These are phyloP conservation scores for Pseudogymnoascus sp. DNA, from an alignment of 2,329 filamentous ascomycete genomes.

Conservation along the genomic window DNA sequence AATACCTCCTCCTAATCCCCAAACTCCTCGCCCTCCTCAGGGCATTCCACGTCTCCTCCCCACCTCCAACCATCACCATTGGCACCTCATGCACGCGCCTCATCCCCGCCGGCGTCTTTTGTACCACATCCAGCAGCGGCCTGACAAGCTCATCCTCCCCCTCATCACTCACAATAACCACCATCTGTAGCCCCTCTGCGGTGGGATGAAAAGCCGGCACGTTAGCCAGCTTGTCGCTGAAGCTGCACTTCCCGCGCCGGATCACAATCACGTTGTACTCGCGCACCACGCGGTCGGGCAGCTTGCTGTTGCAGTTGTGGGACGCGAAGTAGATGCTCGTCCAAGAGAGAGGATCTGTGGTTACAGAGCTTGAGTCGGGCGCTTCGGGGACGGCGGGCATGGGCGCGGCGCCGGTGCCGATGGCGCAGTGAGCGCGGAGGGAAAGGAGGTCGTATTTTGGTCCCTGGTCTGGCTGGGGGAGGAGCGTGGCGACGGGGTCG, in stretches of 20 bases:
- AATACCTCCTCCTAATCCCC: slow-evolving; percentile 70
- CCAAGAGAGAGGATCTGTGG: slow-evolving; percentile 52
- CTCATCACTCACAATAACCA: slow-evolving; percentile 65
- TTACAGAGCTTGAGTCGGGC: slow-evolving; percentile 26
- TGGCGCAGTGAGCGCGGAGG: slow-evolving; percentile 42
- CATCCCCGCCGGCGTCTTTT: slow-evolving; percentile 38
- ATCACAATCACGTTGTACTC: slow-evolving; percentile 72
- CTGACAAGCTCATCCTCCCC: slow-evolving; percentile 32
- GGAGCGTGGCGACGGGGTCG: slow-evolving; percentile 34
- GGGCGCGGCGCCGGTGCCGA: slow-evolving; percentile 56
- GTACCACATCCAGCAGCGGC: slow-evolving; percentile 68
- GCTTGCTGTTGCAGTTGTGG: slow-evolving; percentile 50
- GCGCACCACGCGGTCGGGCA: slow-evolving; percentile 44
- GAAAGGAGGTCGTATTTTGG: slow-evolving; percentile 25
- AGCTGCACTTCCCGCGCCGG: slow-evolving; percentile 74
- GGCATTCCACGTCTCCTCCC: slow-evolving; percentile 55
- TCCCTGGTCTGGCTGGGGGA: slow-evolving; percentile 29
- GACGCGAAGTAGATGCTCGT: slow-evolving; percentile 62
- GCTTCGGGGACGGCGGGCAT: slow-evolving; percentile 51
- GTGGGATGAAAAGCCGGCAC: slow-evolving; percentile 70
- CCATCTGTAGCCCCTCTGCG: slow-evolving; percentile 61
- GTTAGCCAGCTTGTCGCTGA: slow-evolving; percentile 72
- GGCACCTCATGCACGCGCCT: slow-evolving; percentile 55
- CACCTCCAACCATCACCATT: slow-evolving; percentile 75
- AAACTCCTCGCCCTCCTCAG: slow-evolving; percentile 58